Base-by-base conservation (phyloP, 2,329 filamentous ascomycete species). In the Aspergillus ibericus region DNA sequence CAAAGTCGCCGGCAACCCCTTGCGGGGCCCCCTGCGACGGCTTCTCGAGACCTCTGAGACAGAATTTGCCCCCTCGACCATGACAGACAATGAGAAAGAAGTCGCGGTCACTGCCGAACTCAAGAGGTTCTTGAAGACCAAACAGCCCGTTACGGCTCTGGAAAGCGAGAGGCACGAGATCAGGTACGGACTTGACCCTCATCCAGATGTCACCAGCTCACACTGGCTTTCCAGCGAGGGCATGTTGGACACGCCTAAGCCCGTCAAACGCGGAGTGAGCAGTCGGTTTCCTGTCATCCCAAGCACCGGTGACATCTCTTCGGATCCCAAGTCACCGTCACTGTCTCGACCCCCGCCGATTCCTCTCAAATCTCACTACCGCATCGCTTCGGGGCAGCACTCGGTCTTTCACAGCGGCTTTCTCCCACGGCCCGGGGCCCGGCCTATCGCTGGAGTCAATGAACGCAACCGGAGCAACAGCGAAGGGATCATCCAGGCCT, bases 1-100 rank as follows among this genome's bases (percentile, higher is more conserved):
- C 57, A 96, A 96, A 74, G 85, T 97, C 35, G 90, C 93, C 58
- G 92, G 92, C 47, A 97, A 97, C 67, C 91, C 91, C 8, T 84
- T 97, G 59, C 85, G 83, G 59, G 93, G 93, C 67, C 92, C 92
- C 3, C 88, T 91, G 15, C 85, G 83, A 66, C 87, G 89, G 64
- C 81, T 89, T 13, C 74, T 92, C 25, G 85, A 88, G 65, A 78
- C 85, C 10, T 85, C 86, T 61, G 88, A 90, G 66, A 85, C 80
- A 57, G 88, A 91, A 66, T 82, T 87, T 29, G 84, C 83, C 75
- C 63, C 75, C 12, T 78, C 80, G 35, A 77, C 79, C 16, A 78
- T 82, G 66, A 81, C 81, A 25, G 84, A 86, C 53, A 84, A 84
- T 60, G 84, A 87, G 71, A 82, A 82, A 66, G 85, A 86, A 67